Evolutionary conservation across 139 green algal genomes (phyloP), one percentile per base, ranked within the genome.

Genomic region (Trebouxia sp.): DNA sequence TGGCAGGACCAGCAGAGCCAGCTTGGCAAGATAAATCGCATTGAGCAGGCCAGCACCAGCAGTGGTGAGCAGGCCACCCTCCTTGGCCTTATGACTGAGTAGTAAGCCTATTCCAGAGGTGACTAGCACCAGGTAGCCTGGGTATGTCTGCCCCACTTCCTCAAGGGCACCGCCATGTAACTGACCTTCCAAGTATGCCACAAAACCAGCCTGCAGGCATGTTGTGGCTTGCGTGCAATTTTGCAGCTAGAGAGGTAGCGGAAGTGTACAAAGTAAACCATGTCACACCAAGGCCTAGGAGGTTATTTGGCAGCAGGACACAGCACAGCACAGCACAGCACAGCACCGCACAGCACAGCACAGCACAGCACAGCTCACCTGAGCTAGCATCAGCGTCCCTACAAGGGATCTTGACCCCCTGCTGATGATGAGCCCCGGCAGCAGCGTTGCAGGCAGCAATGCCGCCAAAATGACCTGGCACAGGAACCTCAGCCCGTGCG

Each of bases 1-100:
- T 0, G 94, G 94, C 51, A 99, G 75, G 50, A 95, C 24, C 47
- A 98, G 87, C 92, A 98, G 95, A 22, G 89, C 43, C 1, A 96
- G 85, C 86, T 99, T 99, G 42, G 92, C 87, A 14, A 62, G 42
- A 83, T 97, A 97, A 15, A 96, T 42, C 47, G 87, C 94, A 66
- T 92, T 82, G 66, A 94, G 83, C 24, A 84, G 24, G 79, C 86
- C 91, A 48, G 80, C 37, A 9, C 67, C 7, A 22, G 76, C 30
- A 26, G 39, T 35, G 55, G 69, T 70, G 22, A 90, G 55, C 39
- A 15, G 37, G 6, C 66, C 80, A 1, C 48, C 47, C 0, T 39
- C 32, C 83, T 76, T 81, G 79, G 88, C 75, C 22, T 70, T 62
- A 20, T 45, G 75, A 6, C 43, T 70, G 2, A 91, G 78, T 38